Evolutionary conservation across 2,329 filamentous ascomycete species (phyloP).

Genomic region (Teratosphaeriaceae sp.): DNA sequence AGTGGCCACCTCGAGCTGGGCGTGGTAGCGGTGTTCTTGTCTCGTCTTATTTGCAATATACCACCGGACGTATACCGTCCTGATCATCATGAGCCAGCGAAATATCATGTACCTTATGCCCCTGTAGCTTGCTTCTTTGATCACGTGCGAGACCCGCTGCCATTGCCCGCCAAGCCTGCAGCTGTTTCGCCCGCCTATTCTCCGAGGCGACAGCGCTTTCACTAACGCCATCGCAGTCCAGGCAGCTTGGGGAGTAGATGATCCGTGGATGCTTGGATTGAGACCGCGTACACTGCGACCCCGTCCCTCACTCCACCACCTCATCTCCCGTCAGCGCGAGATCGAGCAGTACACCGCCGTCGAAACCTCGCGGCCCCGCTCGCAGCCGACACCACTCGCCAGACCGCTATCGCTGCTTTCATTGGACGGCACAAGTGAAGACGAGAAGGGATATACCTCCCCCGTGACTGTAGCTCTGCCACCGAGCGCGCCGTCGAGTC

Average conservation of each 20-base stretch:
- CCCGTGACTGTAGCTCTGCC: slow-evolving; percentile 7
- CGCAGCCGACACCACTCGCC: background rate
- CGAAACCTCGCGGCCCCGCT: too few species aligned
- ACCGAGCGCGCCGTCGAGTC: slow-evolving; percentile 17
- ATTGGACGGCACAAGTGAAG: background rate
- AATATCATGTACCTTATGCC: too few species aligned
- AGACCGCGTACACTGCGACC: slow-evolving; percentile 52
- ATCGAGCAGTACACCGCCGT: slow-evolving; percentile 7
- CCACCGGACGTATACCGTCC: background rate
- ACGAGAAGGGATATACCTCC: background rate
- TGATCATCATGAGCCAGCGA: background rate
- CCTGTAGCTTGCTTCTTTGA: too few species aligned
- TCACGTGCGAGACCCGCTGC: too few species aligned
- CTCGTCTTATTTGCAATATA: too few species aligned
- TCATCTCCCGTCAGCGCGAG: slow-evolving; percentile 46
- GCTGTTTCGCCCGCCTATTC: too few species aligned
- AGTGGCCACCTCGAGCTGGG: too few species aligned
- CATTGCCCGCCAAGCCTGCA: too few species aligned
- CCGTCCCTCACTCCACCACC: slow-evolving; percentile 57
- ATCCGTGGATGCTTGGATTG: slow-evolving; percentile 46
- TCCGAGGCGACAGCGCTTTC: background rate
- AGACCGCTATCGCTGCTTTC: background rate
- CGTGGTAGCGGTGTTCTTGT: too few species aligned
- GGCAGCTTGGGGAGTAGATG: too few species aligned
- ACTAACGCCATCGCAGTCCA: background rate